Percentiles rank a stretch among this genome's conserved stretches.
These are phyloP conservation scores for Fusarium humuli DNA, from an alignment of 2,329 filamentous ascomycete genomes.

Conservation along the genomic window DNA sequence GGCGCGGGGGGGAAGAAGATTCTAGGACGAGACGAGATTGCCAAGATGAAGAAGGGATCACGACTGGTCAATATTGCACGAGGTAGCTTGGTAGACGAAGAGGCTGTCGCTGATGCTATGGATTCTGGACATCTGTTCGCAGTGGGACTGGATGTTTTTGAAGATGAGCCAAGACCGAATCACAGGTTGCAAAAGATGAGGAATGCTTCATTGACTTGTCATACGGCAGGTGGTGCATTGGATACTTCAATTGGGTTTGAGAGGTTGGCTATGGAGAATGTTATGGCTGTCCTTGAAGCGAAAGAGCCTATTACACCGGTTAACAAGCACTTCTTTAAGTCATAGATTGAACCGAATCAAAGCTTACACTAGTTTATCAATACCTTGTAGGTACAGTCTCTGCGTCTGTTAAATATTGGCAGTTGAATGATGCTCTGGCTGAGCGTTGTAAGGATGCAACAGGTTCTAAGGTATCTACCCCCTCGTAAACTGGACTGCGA, in stretches of 20 bases:
- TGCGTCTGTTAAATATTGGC: too few species aligned
- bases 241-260: slow-evolving; percentile 67
- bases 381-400: too few species aligned
- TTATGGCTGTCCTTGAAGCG: slow-evolving; percentile 59
- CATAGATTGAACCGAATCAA: too few species aligned
- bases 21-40: slow-evolving; percentile 40
- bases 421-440: too few species aligned
- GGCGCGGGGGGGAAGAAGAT: slow-evolving; percentile 22
- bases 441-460: too few species aligned
- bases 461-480: too few species aligned
- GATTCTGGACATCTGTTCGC: slow-evolving; percentile 27
- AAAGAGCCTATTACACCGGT: slow-evolving; percentile 49
- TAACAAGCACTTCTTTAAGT: slow-evolving; percentile 56
- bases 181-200: slow-evolving; percentile 47
- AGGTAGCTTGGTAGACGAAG: slow-evolving; percentile 25
- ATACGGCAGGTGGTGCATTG: slow-evolving; percentile 67
- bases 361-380: too few species aligned
- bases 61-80: slow-evolving; percentile 67
- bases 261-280: slow-evolving; percentile 64
- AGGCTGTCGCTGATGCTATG: slow-evolving; percentile 31
- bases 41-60: slow-evolving; percentile 62
- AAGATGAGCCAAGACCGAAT: slow-evolving; percentile 23
- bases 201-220: slow-evolving; percentile 60
- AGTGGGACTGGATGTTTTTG: slow-evolving; percentile 47
- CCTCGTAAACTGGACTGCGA: too few species aligned